phyloP scores from a whole-genome alignment of 768 basidiomycete genomes.

The Xanthoconium stramineum region DNA sequence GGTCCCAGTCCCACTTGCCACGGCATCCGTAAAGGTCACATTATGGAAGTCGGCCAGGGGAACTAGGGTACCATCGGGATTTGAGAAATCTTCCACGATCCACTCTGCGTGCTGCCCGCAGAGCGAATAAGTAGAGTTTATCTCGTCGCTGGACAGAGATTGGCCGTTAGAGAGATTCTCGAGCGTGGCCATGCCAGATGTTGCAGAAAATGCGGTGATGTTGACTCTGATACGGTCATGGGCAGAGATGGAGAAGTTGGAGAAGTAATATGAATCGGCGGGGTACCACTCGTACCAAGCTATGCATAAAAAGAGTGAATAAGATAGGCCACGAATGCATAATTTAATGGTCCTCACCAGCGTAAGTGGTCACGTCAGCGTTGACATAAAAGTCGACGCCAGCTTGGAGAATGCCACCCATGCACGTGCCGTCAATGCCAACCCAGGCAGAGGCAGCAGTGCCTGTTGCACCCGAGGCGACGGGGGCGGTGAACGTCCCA shows the following conservation, averaged over 20 bases:
- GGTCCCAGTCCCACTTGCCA: neutral
- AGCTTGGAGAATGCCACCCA: neutral
- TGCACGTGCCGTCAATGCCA: neutral
- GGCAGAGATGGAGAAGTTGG: neutral
- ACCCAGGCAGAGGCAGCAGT: neutral
- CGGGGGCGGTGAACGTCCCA: slow-evolving; percentile 3
- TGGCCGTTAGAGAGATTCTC: slow-evolving; percentile 9
- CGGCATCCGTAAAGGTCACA: slow-evolving; percentile 4
- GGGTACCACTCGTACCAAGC: neutral
- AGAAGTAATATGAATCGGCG: neutral
- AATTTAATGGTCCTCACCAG: neutral
- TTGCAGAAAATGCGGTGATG: neutral
- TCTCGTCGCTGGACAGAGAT: no score
- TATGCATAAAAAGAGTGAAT: neutral
- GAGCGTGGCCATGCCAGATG: neutral
- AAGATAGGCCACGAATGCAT: neutral
- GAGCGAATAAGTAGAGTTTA: slow-evolving; percentile 1
- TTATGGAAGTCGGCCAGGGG: slow-evolving; percentile 4
- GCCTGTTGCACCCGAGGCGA: neutral
- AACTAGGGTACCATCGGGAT: accelerated
- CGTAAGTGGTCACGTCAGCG: neutral
- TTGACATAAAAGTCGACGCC: neutral
- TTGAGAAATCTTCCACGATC: slow-evolving; percentile 4
- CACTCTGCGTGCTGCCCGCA: slow-evolving; percentile 7
- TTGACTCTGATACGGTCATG: neutral